Conservation (phyloP, 2,329 filamentous ascomycete genomes). For the Stagonosporopsis chrysanthemi region DNA sequence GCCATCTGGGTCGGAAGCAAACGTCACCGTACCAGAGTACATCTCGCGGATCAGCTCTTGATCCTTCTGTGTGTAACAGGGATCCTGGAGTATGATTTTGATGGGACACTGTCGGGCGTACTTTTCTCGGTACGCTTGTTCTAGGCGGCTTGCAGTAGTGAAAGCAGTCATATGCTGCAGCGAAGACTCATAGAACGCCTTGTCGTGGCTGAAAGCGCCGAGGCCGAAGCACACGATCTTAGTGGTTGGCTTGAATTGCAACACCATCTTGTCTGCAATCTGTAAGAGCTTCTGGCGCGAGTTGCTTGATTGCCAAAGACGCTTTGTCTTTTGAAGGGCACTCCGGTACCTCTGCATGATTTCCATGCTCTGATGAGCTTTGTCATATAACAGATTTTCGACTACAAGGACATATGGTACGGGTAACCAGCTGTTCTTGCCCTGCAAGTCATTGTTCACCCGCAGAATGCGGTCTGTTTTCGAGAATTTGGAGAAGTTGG, state of each 20-base stretch:
- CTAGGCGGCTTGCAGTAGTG: slow-evolving; percentile 17
- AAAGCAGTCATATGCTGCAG: slow-evolving; percentile 28
- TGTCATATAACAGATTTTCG: neutral
- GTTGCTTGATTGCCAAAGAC: neutral
- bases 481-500: neutral
- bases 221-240: slow-evolving; percentile 28
- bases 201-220: slow-evolving; percentile 7
- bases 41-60: slow-evolving; percentile 1
- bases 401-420: neutral
- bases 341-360: neutral
- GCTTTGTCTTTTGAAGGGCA: neutral
- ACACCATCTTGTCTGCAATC: neutral
- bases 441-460: neutral
- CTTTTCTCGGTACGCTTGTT: neutral
- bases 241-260: neutral
- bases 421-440: neutral
- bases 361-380: neutral
- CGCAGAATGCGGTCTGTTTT: neutral
- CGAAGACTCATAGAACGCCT: slow-evolving; percentile 7
- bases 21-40: neutral
- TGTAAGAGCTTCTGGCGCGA: neutral
- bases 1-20: slow-evolving; percentile 26
- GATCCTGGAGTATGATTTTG: slow-evolving; percentile 28
- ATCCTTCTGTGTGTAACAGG: slow-evolving; percentile 22
- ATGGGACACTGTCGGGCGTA: slow-evolving; percentile 1